phyloP scores from a whole-genome alignment of 768 basidiomycete species.

The Tylopilus intermedius region DNA sequence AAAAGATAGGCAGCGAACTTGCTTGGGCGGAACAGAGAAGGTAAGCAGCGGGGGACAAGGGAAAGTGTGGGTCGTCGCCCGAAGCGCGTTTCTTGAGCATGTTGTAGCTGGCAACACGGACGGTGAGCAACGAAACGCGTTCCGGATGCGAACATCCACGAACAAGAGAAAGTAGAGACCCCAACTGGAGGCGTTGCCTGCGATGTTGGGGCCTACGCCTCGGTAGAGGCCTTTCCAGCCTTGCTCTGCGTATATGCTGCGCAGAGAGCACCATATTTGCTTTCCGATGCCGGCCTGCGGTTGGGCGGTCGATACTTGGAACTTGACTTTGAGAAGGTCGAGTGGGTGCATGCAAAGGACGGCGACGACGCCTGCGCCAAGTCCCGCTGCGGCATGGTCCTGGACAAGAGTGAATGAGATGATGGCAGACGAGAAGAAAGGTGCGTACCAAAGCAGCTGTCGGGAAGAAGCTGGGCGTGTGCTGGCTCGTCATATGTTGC shows the following conservation, averaged over 20 bases:
- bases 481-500: constrained; percentile 23
- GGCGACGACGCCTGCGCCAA: constrained; percentile 88
- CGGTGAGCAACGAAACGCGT: constrained; percentile 4
- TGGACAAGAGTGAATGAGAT: constrained; percentile 27
- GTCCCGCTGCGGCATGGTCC: constrained; percentile 95
- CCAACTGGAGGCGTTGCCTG: constrained; percentile 95
- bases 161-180: constrained; percentile 97
- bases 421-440: background rate
- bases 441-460: constrained; percentile 32
- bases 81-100: constrained; percentile 82
- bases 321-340: constrained; percentile 90
- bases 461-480: constrained; percentile 40
- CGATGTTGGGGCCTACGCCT: constrained; percentile 85
- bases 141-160: constrained; percentile 10
- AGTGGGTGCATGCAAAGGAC: constrained; percentile 97
- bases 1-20: constrained; percentile 58
- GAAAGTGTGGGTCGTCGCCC: constrained; percentile 57
- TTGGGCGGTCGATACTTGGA: constrained; percentile 77
- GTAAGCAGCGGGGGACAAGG: constrained; percentile 73
- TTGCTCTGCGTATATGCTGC: constrained; percentile 64
- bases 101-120: constrained; percentile 62
- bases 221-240: constrained; percentile 88
- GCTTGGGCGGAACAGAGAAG: constrained; percentile 92
- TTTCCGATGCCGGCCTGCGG: constrained; percentile 58
- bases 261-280: constrained; percentile 72